Evolutionary conservation across 768 basidiomycete species (phyloP).

Genomic region (Leccinum arenicola): DNA sequence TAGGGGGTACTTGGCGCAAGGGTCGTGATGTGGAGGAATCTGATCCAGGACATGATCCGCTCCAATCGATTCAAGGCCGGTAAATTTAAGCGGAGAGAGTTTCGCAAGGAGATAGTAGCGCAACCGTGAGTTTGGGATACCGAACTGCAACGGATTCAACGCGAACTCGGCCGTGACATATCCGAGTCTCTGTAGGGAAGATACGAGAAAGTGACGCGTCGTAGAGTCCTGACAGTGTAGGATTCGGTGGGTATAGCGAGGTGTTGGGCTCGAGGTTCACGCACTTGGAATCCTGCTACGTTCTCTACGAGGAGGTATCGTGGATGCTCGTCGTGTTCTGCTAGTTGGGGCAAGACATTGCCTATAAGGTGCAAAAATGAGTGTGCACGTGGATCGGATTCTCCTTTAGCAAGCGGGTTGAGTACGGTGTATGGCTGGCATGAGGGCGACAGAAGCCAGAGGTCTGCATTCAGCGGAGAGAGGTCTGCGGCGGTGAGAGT

Average conservation of each 20-base stretch:
- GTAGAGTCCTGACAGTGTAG: conserved; percentile 51
- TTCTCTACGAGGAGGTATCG: conserved; percentile 69
- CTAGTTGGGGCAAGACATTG: conserved; percentile 59
- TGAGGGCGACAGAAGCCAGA: conserved; percentile 80
- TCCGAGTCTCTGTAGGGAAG: conserved; percentile 48
- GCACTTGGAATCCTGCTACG: conserved; percentile 81
- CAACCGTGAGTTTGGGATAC: conserved; percentile 78
- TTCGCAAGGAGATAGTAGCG: conserved; percentile 80
- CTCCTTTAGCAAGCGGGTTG: conserved; percentile 69
- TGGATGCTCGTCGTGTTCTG: conserved; percentile 45
- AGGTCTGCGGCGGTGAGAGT: conserved; percentile 50
- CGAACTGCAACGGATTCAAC: conserved; percentile 74
- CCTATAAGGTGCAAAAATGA: conserved; percentile 74
- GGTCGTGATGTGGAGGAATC: conserved; percentile 50
- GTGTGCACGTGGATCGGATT: conserved; percentile 67
- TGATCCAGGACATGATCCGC: conserved; percentile 41
- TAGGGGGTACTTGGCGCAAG: background rate
- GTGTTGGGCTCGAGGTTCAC: conserved; percentile 5
- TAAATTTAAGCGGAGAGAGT: conserved; percentile 39
- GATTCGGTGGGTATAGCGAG: conserved; percentile 6
- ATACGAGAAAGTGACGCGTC: conserved; percentile 56
- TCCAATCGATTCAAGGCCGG: conserved; percentile 14
- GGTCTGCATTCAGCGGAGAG: conserved; percentile 45
- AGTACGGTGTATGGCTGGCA: conserved; percentile 85
- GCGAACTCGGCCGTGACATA: conserved; percentile 62